Percentiles rank a stretch among this genome's conserved stretches.
Conservation (phyloP, 192 early-diverging fungal species). For the Piromyces sp. region DNA sequence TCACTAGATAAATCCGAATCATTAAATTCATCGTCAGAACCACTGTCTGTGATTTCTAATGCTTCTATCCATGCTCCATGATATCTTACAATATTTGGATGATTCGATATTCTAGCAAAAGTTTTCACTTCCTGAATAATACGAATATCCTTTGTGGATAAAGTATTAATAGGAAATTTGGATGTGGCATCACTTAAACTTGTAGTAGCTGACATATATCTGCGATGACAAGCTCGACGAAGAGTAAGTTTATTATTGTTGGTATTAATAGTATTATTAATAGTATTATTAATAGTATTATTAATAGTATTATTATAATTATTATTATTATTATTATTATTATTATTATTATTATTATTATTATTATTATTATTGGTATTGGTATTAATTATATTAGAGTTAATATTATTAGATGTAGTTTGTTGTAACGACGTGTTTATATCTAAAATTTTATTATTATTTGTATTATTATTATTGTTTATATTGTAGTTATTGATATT, state of each 20-base stretch:
- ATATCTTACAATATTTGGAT: conserved; percentile 25
- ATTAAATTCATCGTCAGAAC: not conserved
- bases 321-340: not conserved
- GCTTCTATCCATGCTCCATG: conserved; percentile 24
- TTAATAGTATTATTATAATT: not conserved
- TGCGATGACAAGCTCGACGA: not conserved
- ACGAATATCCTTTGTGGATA: conserved; percentile 11
- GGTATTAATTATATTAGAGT: no score
- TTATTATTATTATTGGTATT: no score
- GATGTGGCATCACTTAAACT: not conserved
- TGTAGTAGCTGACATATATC: not conserved
- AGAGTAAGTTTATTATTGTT: not conserved
- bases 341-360: no score
- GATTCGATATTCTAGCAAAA: conserved; percentile 21
- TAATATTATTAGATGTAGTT: not conserved
- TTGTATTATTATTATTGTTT: not conserved
- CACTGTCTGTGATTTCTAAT: not conserved
- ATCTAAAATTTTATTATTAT: not conserved
- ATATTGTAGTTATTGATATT: not conserved
- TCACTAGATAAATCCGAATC: not conserved
- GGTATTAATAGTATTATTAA: not conserved
- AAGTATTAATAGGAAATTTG: not conserved
- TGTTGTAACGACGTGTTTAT: not conserved
- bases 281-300: not conserved
- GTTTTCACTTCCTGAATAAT: conserved; percentile 26